Conservation (phyloP, 495 filamentous ascomycete species). For the Penicillium argentinense region DNA sequence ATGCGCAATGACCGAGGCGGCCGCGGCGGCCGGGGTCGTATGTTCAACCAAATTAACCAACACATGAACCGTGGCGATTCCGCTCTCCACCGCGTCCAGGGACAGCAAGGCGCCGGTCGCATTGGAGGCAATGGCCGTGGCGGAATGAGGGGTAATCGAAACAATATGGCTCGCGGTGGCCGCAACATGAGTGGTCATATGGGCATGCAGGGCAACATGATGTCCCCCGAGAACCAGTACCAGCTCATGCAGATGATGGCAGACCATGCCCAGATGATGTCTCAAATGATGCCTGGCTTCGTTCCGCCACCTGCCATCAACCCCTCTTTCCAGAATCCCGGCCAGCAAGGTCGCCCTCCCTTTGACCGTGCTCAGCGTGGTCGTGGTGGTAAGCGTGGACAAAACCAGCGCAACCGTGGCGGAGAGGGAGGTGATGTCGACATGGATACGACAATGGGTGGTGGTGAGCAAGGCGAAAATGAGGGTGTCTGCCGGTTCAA, state of each 20-base stretch:
- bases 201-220: conserved; percentile 52
- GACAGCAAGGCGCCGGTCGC: conserved; percentile 68
- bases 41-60: conserved; percentile 85
- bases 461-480: conserved; percentile 51
- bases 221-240: conserved; percentile 70
- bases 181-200: conserved; percentile 49
- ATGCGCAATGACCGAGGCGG: conserved; percentile 76
- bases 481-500: conserved; percentile 77
- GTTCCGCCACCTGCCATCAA: conserved; percentile 51
- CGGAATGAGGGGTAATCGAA: conserved; percentile 70
- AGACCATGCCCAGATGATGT: conserved; percentile 86
- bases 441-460: conserved; percentile 38
- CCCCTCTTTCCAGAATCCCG: conserved; percentile 54
- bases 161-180: conserved; percentile 45
- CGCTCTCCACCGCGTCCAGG: conserved; percentile 77
- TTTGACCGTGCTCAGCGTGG: conserved; percentile 72
- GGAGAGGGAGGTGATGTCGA: conserved; percentile 36
- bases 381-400: conserved; percentile 37
- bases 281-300: conserved; percentile 57
- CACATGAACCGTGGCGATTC: conserved; percentile 80
- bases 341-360: conserved; percentile 61
- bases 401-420: conserved; percentile 20
- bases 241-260: conserved; percentile 82
- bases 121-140: conserved; percentile 73
- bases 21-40: conserved; percentile 62